Evolutionary conservation across 169 alveolate species (phyloP).

Genomic region (Plasmodium relictum): DNA sequence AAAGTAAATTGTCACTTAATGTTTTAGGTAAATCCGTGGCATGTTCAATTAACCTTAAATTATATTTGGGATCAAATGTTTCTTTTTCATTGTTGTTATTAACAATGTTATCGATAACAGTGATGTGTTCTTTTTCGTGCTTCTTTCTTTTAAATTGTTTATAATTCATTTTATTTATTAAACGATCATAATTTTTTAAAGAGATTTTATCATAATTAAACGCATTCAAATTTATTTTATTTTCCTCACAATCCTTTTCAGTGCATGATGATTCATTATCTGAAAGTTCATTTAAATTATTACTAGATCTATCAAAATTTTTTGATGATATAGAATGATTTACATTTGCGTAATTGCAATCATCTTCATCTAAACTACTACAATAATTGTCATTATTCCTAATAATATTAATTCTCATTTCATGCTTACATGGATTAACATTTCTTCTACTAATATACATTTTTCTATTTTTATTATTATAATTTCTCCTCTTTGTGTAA

Average conservation of each 20-base stretch:
- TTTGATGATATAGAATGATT: constrained; percentile 37
- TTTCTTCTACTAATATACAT: constrained; percentile 12
- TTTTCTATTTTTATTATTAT: constrained; percentile 6
- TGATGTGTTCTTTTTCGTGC: constrained; percentile 38
- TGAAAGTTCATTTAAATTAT: constrained; percentile 45
- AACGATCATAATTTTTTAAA: constrained; percentile 40
- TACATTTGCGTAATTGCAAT: constrained; percentile 13
- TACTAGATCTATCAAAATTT: constrained; percentile 35
- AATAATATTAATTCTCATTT: constrained; percentile 54
- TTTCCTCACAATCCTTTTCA: constrained; percentile 31
- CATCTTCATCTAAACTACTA: constrained; percentile 74
- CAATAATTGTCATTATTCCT: constrained; percentile 49
- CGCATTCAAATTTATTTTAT: constrained; percentile 40
- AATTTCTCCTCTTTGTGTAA: background rate
- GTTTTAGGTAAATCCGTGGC: constrained; percentile 77
- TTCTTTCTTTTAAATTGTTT: constrained; percentile 58
- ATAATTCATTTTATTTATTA: constrained; percentile 74
- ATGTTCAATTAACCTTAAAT: constrained; percentile 82
- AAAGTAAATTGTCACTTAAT: constrained; percentile 42
- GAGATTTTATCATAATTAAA: constrained; percentile 73
- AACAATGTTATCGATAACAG: constrained; percentile 59
- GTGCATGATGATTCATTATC: constrained; percentile 50
- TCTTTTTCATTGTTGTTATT: constrained; percentile 45
- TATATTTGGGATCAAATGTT: constrained; percentile 78
- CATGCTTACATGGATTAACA: constrained; percentile 21